phyloP scores from a whole-genome alignment of 2,329 filamentous ascomycete genomes.

The Phaeophleospora eucalypticola region DNA sequence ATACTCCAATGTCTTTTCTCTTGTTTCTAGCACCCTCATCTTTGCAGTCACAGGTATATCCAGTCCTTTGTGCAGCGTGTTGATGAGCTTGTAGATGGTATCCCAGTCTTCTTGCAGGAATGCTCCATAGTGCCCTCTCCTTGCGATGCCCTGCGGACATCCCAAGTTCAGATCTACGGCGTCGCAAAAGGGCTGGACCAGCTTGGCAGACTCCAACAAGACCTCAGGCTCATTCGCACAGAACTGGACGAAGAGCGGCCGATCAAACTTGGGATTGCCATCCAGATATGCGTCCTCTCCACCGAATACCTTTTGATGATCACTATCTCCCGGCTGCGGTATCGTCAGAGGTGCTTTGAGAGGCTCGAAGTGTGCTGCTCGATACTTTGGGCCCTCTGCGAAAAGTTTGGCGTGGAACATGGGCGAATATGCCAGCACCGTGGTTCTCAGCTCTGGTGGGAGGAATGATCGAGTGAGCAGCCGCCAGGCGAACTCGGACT shows the following conservation, averaged over 20 bases:
- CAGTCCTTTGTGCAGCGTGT: slow-evolving; percentile 73
- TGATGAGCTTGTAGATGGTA: slow-evolving; percentile 76
- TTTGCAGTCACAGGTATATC: slow-evolving; percentile 88
- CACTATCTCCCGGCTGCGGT: slow-evolving; percentile 18
- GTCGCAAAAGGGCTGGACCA: slow-evolving; percentile 83
- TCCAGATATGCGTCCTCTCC: slow-evolving; percentile 63
- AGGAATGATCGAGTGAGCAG: slow-evolving; percentile 94
- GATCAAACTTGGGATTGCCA: slow-evolving; percentile 77
- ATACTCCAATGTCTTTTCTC: slow-evolving; percentile 81
- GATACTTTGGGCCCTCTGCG: slow-evolving; percentile 69
- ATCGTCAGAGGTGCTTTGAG: slow-evolving; percentile 34
- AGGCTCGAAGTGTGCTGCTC: slow-evolving; percentile 76
- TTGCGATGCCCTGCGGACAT: slow-evolving; percentile 92
- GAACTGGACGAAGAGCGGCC: slow-evolving; percentile 93
- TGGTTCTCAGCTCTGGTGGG: slow-evolving; percentile 53
- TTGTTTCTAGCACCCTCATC: slow-evolving; percentile 82
- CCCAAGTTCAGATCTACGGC: slow-evolving; percentile 93
- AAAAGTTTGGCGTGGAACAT: slow-evolving; percentile 96
- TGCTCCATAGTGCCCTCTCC: slow-evolving; percentile 84
- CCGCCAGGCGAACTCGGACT: slow-evolving; percentile 98
- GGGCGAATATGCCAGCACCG: slow-evolving; percentile 82
- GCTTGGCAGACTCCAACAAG: slow-evolving; percentile 71
- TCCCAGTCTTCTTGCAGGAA: slow-evolving; percentile 93
- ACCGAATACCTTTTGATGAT: slow-evolving; percentile 19
- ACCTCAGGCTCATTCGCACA: slow-evolving; percentile 84